Percentiles rank a stretch among this genome's conserved stretches.
Evolutionary conservation across 495 filamentous ascomycete genomes (phyloP).

Genomic region (Talaromyces proteolyticus): DNA sequence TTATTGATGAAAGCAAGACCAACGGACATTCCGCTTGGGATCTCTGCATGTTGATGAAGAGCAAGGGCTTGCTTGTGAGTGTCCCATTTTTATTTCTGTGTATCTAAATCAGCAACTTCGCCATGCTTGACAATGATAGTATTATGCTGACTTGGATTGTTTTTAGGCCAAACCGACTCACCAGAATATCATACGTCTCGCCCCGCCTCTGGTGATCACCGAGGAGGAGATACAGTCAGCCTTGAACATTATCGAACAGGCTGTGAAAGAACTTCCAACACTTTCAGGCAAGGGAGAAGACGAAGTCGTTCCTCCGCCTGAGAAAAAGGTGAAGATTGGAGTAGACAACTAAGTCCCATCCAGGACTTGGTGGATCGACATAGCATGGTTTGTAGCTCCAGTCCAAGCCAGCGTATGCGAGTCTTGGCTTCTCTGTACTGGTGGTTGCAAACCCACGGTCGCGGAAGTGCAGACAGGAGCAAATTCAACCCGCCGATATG

Average conservation of each 20-base stretch:
- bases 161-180: slow-evolving; percentile 93
- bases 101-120: too few species aligned
- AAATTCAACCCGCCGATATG: not conserved
- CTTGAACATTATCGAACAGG: slow-evolving; percentile 41
- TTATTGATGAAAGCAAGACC: slow-evolving; percentile 87
- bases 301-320: slow-evolving; percentile 37
- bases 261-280: slow-evolving; percentile 43
- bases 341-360: slow-evolving; percentile 35
- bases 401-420: slow-evolving; percentile 6
- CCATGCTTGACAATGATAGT: too few species aligned
- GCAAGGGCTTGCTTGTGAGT: slow-evolving; percentile 86
- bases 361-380: slow-evolving; percentile 7
- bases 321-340: slow-evolving; percentile 46
- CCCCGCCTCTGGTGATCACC: slow-evolving; percentile 52
- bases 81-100: not conserved
- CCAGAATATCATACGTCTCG: slow-evolving; percentile 79
- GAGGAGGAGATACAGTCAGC: slow-evolving; percentile 46
- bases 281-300: slow-evolving; percentile 43
- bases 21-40: slow-evolving; percentile 90
- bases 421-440: slow-evolving; percentile 2
- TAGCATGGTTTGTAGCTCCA: slow-evolving; percentile 7
- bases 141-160: not conserved
- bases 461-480: not conserved
- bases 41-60: slow-evolving; percentile 90
- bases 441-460: not conserved